Evolutionary conservation across 768 basidiomycete species (phyloP).

Genomic region (Dioszegia aurantiaca): DNA sequence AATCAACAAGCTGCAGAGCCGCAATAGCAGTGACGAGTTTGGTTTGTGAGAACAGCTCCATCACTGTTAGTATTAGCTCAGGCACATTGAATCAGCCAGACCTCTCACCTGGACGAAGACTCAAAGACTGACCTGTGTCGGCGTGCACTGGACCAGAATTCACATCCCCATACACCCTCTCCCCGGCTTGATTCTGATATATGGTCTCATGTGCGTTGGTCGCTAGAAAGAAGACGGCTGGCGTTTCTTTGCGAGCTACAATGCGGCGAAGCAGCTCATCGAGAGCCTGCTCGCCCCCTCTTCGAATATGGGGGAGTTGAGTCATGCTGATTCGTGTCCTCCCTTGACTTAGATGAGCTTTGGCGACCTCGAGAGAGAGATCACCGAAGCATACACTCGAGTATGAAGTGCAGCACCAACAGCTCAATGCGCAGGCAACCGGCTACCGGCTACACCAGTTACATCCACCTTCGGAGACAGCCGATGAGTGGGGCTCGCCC

Average conservation of each 20-base stretch:
- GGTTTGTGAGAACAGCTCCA: conserved; percentile 44
- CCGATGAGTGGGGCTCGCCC: too few relatives aligned
- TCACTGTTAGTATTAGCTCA: conserved; percentile 21
- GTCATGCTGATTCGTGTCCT: not conserved
- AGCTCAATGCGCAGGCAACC: too few relatives aligned
- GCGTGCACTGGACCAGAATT: conserved; percentile 14
- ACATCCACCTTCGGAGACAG: too few relatives aligned
- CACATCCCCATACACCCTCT: conserved; percentile 22
- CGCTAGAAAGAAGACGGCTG: conserved; percentile 30
- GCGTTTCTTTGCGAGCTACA: conserved; percentile 17
- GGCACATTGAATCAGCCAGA: too few relatives aligned
- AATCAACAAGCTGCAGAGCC: conserved; percentile 44
- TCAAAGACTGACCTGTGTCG: conserved; percentile 23
- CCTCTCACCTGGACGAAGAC: too few relatives aligned
- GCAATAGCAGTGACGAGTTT: conserved; percentile 47
- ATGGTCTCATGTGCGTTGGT: conserved; percentile 36
- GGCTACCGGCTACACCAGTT: too few relatives aligned
- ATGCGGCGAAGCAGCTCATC: conserved; percentile 26
- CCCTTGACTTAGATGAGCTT: too few relatives aligned
- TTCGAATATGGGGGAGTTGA: not conserved
- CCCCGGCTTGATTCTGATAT: conserved; percentile 35
- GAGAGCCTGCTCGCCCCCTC: conserved; percentile 3
- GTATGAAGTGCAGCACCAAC: too few relatives aligned
- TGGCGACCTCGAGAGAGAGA: too few relatives aligned
- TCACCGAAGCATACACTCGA: too few relatives aligned